Evolutionary conservation across 2,329 filamentous ascomycete species (phyloP), one percentile per base, ranked within the genome.

Genomic region (Metarhizium robertsii): DNA sequence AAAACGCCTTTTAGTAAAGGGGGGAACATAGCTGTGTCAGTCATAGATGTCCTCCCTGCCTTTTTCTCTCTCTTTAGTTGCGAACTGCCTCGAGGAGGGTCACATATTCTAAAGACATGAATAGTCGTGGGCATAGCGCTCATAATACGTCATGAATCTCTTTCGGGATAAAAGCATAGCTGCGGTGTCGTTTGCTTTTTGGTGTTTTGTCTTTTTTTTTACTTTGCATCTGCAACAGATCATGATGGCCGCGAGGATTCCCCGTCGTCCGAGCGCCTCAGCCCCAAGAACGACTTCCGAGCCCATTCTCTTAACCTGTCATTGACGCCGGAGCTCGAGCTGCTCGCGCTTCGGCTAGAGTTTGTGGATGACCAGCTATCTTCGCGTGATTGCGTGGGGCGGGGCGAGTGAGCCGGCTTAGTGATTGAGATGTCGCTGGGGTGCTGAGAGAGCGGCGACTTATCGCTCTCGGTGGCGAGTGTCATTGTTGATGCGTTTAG

Each of bases 241-340:
- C 34, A 53, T 50, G 47, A 50, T 7, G 34, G 36, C 25, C 46
- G 53, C 6, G 49, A 20, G 2, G 18, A n/a, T 7, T 29, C 13
- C 13, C 32, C 47, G 10, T 56, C 59, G 36, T 63, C 64, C 16
- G 61, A 47, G 16, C 47, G 56, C 11, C 52, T 54, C 10, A 10
- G 55, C 61, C 62, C 13, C 62, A 61, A 42, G 64, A 69, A 61
- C 0, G 69, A 71, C 36, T 62, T 65, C 58, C 60, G 66, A 30
- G 69, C 69, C 69, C 69, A 71, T 47, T 67, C 64, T 42, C 62
- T 58, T 25, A 71, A 64, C 25, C 64, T 64, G 42, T 66, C 66
- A 53, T 71, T 71, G 54, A 71, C 61, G 14, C 56, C 53, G 14
- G 29, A 10, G 46, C 11, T 30, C 11, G 45, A 6, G 30, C 45